Percentiles rank a stretch among this genome's conserved stretches.
Evolutionary conservation across 2,329 filamentous ascomycete genomes (phyloP).

Genomic region (Pseudogymnoascus sp.): DNA sequence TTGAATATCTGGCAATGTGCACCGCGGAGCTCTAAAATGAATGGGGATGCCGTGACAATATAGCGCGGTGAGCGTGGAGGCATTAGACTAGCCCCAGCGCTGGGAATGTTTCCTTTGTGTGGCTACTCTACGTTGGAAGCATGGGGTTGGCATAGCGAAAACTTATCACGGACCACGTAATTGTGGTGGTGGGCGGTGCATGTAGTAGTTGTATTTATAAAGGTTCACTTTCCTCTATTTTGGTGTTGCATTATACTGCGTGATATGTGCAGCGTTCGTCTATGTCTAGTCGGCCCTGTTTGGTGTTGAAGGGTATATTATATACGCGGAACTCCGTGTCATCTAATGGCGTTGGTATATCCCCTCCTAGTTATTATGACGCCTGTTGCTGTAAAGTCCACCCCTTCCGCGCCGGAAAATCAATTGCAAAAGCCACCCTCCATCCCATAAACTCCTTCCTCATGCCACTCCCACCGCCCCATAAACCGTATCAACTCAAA

Average conservation of each 20-base stretch:
- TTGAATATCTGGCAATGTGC: neutral
- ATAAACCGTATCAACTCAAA: neutral
- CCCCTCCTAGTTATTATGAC: neutral
- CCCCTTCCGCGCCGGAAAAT: neutral
- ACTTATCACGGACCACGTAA: neutral
- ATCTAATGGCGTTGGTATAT: neutral
- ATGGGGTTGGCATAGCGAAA: neutral
- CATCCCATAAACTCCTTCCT: neutral
- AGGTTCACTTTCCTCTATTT: neutral
- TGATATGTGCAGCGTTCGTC: neutral
- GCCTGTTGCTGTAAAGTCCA: neutral
- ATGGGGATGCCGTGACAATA: neutral
- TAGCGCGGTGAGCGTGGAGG: neutral
- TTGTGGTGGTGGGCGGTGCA: neutral
- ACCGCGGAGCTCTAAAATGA: neutral
- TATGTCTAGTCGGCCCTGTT: neutral
- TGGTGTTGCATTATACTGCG: neutral
- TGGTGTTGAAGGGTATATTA: neutral
- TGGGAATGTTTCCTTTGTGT: neutral
- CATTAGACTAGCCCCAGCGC: neutral
- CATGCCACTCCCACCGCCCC: neutral
- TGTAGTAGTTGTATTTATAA: constrained; percentile 6
- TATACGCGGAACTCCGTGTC: neutral
- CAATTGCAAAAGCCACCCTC: neutral
- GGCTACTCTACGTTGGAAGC: neutral